Percentiles rank a stretch among this genome's conserved stretches.
Evolutionary conservation across 495 filamentous ascomycete genomes (phyloP).

Genomic region (Haplographium delicatum): DNA sequence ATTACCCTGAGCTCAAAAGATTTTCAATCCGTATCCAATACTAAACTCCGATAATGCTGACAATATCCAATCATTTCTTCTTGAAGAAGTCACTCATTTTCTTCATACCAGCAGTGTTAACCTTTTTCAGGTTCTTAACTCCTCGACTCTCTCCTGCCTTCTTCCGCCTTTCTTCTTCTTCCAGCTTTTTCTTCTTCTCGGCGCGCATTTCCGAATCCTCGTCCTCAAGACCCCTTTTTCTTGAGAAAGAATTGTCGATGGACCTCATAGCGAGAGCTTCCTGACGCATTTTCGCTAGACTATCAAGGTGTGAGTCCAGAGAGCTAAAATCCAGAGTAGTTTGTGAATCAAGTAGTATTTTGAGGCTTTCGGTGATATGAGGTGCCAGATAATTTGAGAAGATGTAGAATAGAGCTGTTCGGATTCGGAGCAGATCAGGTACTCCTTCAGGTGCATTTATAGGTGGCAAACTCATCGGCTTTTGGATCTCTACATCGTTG

Average conservation of each 20-base stretch:
- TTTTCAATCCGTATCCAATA: not conserved
- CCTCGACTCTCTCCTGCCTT: conserved; percentile 67
- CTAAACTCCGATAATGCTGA: conserved; percentile 4
- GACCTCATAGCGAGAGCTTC: conserved; percentile 64
- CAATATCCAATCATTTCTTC: conserved; percentile 45
- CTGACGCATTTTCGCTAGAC: conserved; percentile 57
- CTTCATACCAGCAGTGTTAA: conserved; percentile 87
- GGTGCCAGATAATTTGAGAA: conserved; percentile 62
- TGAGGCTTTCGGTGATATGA: conserved; percentile 42
- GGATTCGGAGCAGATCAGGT: conserved; percentile 61
- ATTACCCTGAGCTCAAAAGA: not conserved
- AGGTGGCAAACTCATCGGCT: conserved; percentile 31
- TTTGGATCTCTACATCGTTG: conserved; percentile 20
- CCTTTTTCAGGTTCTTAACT: conserved; percentile 78
- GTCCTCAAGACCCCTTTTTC: conserved; percentile 68
- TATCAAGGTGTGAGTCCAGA: conserved; percentile 59
- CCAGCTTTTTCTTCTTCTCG: conserved; percentile 69
- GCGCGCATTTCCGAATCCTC: conserved; percentile 65
- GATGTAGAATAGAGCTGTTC: conserved; percentile 72
- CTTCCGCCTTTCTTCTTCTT: conserved; percentile 54
- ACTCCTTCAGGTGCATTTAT: conserved; percentile 47
- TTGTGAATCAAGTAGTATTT: conserved; percentile 41
- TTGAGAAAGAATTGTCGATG: conserved; percentile 64
- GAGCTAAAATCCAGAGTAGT: conserved; percentile 61
- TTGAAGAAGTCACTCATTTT: conserved; percentile 94